These are phyloP conservation scores for Cutaneotrichosporon curvatum DNA, from an alignment of 1,284 basidiomycete species.

Conservation along the genomic window DNA sequence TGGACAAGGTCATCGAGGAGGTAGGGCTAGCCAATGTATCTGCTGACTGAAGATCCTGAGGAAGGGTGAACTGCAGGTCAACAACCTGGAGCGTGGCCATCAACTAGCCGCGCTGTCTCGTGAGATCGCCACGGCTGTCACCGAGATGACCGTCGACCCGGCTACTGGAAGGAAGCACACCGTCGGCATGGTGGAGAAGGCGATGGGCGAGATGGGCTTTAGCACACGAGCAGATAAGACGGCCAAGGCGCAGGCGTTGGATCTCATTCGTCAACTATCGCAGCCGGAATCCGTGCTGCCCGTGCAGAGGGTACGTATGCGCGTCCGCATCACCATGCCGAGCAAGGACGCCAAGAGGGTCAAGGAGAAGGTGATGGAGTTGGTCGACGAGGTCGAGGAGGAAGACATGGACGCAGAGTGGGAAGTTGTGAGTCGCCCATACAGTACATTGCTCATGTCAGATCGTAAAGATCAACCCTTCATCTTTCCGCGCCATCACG, in stretches of 20 bases:
- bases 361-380: slow-evolving; percentile 63
- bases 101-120: slow-evolving; percentile 74
- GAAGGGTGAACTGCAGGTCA: slow-evolving; percentile 94
- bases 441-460: slow-evolving; percentile 48
- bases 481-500: slow-evolving; percentile 79
- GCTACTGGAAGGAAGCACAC: slow-evolving; percentile 81
- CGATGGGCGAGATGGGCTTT: slow-evolving; percentile 89
- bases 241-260: slow-evolving; percentile 90
- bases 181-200: slow-evolving; percentile 95
- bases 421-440: slow-evolving; percentile 81
- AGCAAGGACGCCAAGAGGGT: slow-evolving; percentile 63
- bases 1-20: slow-evolving; percentile 73
- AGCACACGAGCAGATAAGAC: slow-evolving; percentile 81
- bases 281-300: slow-evolving; percentile 58
- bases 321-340: slow-evolving; percentile 75
- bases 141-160: slow-evolving; percentile 93
- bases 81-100: slow-evolving; percentile 91
- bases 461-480: slow-evolving; percentile 87
- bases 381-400: slow-evolving; percentile 75
- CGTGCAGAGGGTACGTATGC: slow-evolving; percentile 88
- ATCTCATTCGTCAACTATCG: slow-evolving; percentile 80
- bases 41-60: slow-evolving; percentile 64
- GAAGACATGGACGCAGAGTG: slow-evolving; percentile 72
- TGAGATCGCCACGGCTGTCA: slow-evolving; percentile 89
- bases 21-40: slow-evolving; percentile 45